Conservation (phyloP, 2,329 filamentous ascomycete genomes). For the Lachnellula cervina region DNA sequence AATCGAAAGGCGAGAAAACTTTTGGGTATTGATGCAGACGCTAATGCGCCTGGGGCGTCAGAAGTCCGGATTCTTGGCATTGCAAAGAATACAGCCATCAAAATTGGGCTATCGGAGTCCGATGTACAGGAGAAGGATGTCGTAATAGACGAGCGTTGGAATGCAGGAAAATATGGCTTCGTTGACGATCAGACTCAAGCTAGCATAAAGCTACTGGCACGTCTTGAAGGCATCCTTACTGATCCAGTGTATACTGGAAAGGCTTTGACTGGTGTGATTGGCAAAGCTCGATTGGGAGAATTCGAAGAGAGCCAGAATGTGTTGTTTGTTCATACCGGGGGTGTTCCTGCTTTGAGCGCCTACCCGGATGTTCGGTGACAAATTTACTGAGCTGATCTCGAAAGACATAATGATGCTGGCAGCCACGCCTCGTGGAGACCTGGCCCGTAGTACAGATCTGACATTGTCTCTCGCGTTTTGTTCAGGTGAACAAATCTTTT, state of each 20-base stretch:
- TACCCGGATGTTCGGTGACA: constrained; percentile 2
- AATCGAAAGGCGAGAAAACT: neutral
- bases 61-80: neutral
- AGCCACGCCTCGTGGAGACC: too few relatives aligned
- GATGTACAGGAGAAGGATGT: constrained; percentile 1
- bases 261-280: neutral
- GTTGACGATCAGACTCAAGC: neutral
- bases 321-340: constrained; percentile 4
- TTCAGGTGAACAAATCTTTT: too few relatives aligned
- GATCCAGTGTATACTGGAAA: neutral
- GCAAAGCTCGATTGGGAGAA: neutral
- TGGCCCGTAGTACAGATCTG: too few relatives aligned
- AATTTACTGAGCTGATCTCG: neutral
- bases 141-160: neutral
- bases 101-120: neutral
- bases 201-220: neutral
- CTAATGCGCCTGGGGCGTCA: neutral
- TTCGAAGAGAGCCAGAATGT: neutral
- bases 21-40: neutral
- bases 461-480: too few relatives aligned
- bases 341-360: neutral
- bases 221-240: neutral
- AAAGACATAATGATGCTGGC: too few relatives aligned
- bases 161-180: neutral
- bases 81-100: neutral